Conservation (phyloP, 495 filamentous ascomycete genomes). For the Talaromyces trachyspermus region DNA sequence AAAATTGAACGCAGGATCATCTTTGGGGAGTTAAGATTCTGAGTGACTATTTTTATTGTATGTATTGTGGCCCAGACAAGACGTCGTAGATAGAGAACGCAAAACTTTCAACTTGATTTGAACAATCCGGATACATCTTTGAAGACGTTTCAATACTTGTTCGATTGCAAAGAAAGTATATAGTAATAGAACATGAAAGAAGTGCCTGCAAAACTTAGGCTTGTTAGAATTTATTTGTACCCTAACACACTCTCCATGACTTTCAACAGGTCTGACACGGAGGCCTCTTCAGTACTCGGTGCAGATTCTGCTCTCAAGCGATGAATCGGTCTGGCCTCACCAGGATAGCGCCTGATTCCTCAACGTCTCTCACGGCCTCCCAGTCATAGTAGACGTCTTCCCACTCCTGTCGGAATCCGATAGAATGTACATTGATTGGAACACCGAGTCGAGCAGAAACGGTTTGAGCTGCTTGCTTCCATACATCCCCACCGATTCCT, state of each 20-base stretch:
- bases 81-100: too few relatives aligned
- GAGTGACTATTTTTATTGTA: too few relatives aligned
- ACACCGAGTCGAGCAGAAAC: constrained; percentile 26
- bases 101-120: too few relatives aligned
- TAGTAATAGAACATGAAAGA: too few relatives aligned
- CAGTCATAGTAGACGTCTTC: constrained; percentile 49
- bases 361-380: constrained; percentile 33
- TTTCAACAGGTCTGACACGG: background rate
- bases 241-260: background rate
- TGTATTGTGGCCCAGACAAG: too few relatives aligned
- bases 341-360: constrained; percentile 46
- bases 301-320: constrained; percentile 22
- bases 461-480: constrained; percentile 37
- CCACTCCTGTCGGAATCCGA: constrained; percentile 43
- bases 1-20: too few relatives aligned
- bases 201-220: too few relatives aligned
- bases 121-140: too few relatives aligned
- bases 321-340: constrained; percentile 43
- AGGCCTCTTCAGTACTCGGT: background rate
- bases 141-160: too few relatives aligned
- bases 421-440: constrained; percentile 31
- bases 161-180: too few relatives aligned
- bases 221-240: background rate
- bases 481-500: constrained; percentile 40
- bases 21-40: too few relatives aligned